Base-by-base conservation (phyloP, 495 filamentous ascomycete species). In the Penicillium daleae region DNA sequence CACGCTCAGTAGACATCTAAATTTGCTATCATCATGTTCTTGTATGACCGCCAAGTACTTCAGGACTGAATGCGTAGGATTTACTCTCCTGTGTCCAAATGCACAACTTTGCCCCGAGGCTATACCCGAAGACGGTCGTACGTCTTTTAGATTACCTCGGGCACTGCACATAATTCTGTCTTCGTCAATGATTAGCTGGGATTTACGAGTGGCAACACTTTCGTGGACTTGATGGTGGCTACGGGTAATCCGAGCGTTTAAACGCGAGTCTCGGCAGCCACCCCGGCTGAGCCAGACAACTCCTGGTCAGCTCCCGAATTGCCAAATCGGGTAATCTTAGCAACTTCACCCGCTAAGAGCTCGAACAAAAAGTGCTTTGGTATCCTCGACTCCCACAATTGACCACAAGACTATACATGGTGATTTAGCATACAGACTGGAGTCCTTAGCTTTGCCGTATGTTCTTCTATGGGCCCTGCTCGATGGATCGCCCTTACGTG, bases 181-280 rank as follows among this genome's bases (percentile, higher is more conserved):
- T 13, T 52, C 9, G 26, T 31, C 49, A 32, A 32, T 8, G 7
- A 49, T 19, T 51, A 13, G 44, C 21, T 24, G 19, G 44, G 21
- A 51, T 15, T 49, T 19, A 19, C 4, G 10, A 27, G 56, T 58
- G 56, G 42, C 42, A 49, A 33, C 8, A 2, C n/a, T 44, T 21
- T 21, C 40, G 40, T 6, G 40, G 40, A 44, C 10, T n/a, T 6
- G 17, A 15, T 15, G 39, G 40, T 19, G 37, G 26, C 7, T 17
- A 33, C 21, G 46, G 29, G 31, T 29, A 49, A 51, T 4, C 57
- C 44, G 31, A 50, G 57, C 44, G 27, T 17, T 31, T 50, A 39
- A 35, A 44, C 57, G 31, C 22, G 29, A 27, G 27, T 13, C 21
- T 50, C 57, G 57, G 57, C 56, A 57, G 42, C 9, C 29, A 29